A percentile compares a stretch with the other conserved stretches of the same genome.
These are phyloP conservation scores for Holtermannia corniformis DNA, from an alignment of 768 basidiomycete species.

Conservation along the genomic window DNA sequence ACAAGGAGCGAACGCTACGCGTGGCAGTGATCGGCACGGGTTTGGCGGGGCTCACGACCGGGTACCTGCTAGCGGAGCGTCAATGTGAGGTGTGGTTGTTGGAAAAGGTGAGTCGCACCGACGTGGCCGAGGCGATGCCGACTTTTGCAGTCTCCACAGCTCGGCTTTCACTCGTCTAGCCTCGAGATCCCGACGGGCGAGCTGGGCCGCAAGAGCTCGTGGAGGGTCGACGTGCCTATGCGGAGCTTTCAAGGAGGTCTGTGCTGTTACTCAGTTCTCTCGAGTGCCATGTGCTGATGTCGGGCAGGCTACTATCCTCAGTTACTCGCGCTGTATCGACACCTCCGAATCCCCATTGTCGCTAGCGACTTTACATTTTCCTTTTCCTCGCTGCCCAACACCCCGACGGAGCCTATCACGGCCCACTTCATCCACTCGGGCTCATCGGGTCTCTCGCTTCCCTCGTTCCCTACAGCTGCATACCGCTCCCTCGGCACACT, in stretches of 20 bases:
- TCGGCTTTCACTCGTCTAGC: conserved; percentile 61
- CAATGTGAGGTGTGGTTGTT: conserved; percentile 62
- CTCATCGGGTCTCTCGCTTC: conserved; percentile 48
- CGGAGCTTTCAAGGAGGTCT: conserved; percentile 67
- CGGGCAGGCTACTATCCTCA: conserved; percentile 60
- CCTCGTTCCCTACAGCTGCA: conserved; percentile 42
- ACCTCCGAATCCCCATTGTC: conserved; percentile 53
- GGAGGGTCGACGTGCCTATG: conserved; percentile 69
- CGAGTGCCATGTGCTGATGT: neutral
- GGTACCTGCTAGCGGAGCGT: conserved; percentile 51
- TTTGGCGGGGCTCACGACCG: conserved; percentile 62
- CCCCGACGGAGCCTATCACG: conserved; percentile 7
- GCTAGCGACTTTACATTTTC: conserved; percentile 60
- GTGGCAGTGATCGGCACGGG: conserved; percentile 66
- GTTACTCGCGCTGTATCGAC: conserved; percentile 58
- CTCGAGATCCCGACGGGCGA: conserved; percentile 34
- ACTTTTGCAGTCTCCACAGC: conserved; percentile 45
- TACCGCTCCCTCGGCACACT: conserved; percentile 7
- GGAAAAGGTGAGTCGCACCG: conserved; percentile 52
- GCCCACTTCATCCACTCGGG: conserved; percentile 53
- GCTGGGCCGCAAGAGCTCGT: conserved; percentile 14
- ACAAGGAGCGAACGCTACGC: neutral
- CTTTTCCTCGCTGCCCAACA: conserved; percentile 47
- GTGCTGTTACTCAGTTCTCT: conserved; percentile 12
- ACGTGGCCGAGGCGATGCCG: neutral